phyloP scores from a whole-genome alignment of 2,329 filamentous ascomycete species.

The Aspergillus texensis region DNA sequence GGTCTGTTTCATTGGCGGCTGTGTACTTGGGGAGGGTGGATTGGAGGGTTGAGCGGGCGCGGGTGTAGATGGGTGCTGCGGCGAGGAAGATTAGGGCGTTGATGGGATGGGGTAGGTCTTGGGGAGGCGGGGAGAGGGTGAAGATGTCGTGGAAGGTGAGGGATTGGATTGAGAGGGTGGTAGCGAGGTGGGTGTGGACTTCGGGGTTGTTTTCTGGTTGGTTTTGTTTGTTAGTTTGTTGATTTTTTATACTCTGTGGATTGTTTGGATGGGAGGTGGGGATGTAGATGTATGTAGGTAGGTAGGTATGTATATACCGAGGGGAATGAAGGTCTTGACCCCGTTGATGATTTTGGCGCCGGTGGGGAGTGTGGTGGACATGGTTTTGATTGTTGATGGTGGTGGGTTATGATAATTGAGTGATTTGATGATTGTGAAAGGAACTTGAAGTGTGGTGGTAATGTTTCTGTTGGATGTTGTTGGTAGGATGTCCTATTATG shows the following conservation, averaged over 20 bases:
- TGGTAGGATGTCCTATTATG: not conserved
- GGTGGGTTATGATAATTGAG: not conserved
- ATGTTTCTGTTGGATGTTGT: not conserved
- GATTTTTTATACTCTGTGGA: not conserved
- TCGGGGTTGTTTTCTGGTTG: slow-evolving; percentile 57
- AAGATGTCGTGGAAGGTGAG: slow-evolving; percentile 59
- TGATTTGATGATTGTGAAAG: not conserved
- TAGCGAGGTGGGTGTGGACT: slow-evolving; percentile 54
- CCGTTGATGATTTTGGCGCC: slow-evolving; percentile 29
- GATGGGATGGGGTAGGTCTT: slow-evolving; percentile 47
- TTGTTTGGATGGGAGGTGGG: not conserved
- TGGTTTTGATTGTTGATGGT: not conserved
- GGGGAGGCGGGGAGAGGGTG: slow-evolving; percentile 54
- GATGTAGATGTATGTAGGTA: not conserved
- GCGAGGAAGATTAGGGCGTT: slow-evolving; percentile 58
- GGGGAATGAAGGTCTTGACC: slow-evolving; percentile 36
- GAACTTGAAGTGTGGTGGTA: not conserved
- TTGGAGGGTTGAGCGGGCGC: slow-evolving; percentile 47
- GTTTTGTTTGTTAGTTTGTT: slow-evolving; percentile 15
- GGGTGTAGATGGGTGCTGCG: slow-evolving; percentile 46
- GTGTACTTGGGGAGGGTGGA: slow-evolving; percentile 47
- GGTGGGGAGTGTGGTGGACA: slow-evolving; percentile 11
- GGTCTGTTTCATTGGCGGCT: slow-evolving; percentile 52
- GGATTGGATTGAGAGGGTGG: slow-evolving; percentile 49
- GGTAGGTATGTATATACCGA: slow-evolving; percentile 25